These are phyloP conservation scores for Galerina marginata DNA, from an alignment of 768 basidiomycete species.

Conservation along the genomic window DNA sequence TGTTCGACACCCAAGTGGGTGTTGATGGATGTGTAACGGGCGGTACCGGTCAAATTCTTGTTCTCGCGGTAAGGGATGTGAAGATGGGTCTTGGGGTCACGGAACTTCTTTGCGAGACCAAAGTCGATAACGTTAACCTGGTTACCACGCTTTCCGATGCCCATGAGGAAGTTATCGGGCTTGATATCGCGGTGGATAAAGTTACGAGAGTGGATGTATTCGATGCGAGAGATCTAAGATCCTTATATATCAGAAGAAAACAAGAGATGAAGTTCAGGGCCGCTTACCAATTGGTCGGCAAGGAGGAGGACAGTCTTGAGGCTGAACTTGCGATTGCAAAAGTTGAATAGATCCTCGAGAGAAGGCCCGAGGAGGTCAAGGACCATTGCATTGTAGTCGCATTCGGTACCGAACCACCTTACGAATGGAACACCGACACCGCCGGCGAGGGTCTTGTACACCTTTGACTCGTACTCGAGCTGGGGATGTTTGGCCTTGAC, in stretches of 20 bases:
- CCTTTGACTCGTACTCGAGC: constrained; percentile 96
- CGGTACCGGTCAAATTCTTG: constrained; percentile 99
- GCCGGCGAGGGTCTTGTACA: constrained; percentile 97
- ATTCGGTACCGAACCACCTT: constrained; percentile 92
- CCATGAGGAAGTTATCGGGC: constrained; percentile 99
- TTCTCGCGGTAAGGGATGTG: constrained; percentile 99
- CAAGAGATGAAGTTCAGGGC: constrained; percentile 24
- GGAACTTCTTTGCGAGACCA: constrained; percentile 99
- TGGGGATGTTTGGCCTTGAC: constrained; percentile 99
- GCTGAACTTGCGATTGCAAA: constrained; percentile 96
- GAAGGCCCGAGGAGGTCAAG: constrained; percentile 94
- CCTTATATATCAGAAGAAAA: constrained; percentile 25
- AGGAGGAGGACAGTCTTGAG: constrained; percentile 96
- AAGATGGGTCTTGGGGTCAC: constrained; percentile 99
- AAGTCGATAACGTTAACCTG: constrained; percentile 99
- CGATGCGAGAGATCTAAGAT: constrained; percentile 91
- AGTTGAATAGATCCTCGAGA: constrained; percentile 91
- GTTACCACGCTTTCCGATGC: constrained; percentile 99
- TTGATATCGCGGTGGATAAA: constrained; percentile 99
- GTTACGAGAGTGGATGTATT: constrained; percentile 99
- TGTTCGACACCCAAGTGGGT: constrained; percentile 99
- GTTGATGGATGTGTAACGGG: constrained; percentile 99
- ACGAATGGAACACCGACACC: constrained; percentile 99
- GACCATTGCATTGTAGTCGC: constrained; percentile 99
- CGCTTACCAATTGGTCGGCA: constrained; percentile 90